phyloP scores from a whole-genome alignment of 495 filamentous ascomycete genomes.

The Articulospora tetracladia region DNA sequence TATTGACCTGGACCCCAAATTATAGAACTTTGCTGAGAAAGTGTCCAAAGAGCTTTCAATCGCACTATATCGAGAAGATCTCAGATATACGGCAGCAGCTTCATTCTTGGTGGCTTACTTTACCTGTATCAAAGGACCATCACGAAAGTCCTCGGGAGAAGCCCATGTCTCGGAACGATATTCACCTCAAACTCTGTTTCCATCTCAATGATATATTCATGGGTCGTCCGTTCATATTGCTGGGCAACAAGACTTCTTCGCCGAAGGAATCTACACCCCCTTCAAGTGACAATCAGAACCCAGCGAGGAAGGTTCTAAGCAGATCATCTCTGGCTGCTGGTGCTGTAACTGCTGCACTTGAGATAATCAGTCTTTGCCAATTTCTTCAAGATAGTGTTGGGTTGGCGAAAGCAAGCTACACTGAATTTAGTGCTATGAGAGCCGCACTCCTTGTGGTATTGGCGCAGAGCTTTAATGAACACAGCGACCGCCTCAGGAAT shows the following conservation, averaged over 20 bases:
- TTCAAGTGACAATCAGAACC: background rate
- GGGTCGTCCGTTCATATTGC: background rate
- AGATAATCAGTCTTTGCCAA: background rate
- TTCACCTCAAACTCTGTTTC: background rate
- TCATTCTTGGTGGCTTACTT: background rate
- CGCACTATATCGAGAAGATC: background rate
- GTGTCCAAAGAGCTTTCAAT: background rate
- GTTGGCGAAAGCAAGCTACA: background rate
- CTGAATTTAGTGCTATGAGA: background rate
- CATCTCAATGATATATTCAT: background rate
- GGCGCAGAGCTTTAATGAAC: background rate
- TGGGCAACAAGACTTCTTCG: background rate
- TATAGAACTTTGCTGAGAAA: background rate
- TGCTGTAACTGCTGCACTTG: background rate
- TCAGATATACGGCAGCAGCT: background rate
- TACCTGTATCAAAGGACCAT: background rate
- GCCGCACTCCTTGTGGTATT: background rate
- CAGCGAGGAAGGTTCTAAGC: background rate
- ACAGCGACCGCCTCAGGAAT: background rate
- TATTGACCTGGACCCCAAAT: background rate
- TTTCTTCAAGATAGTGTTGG: background rate
- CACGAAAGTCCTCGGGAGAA: background rate
- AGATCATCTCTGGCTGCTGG: background rate
- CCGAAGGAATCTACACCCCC: background rate
- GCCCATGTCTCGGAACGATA: background rate